Conservation (phyloP, 306 rosid genomes). For the Cicer judaicum region DNA sequence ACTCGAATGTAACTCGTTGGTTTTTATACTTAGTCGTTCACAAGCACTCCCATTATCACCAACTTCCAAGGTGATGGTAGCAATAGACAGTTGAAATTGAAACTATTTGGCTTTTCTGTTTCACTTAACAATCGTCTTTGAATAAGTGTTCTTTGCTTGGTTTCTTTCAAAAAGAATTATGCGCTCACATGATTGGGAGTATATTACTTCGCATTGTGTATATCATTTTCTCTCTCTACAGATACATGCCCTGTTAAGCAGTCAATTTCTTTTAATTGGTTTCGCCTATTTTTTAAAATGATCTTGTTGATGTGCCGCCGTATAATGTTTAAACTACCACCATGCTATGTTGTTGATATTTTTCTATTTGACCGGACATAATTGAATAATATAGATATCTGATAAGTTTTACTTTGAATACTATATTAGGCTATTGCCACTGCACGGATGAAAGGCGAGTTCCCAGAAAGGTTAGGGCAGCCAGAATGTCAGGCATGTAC, state of each 20-base stretch:
- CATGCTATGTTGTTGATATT: not conserved
- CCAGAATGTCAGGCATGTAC: constrained; percentile 97
- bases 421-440: constrained; percentile 89
- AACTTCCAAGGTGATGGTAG: constrained; percentile 17
- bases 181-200: not conserved
- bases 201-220: constrained; percentile 3
- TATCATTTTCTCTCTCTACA: constrained; percentile 2
- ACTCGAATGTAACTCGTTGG: not conserved
- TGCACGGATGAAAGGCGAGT: constrained; percentile 98
- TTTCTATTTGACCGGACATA: constrained; percentile 27
- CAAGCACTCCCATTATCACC: constrained; percentile 10
- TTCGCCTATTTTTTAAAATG: not conserved
- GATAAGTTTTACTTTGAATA: constrained; percentile 38
- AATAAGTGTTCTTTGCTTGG: constrained; percentile 5
- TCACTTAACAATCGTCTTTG: not conserved
- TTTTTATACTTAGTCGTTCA: constrained; percentile 8
- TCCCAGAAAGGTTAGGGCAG: constrained; percentile 94
- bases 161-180: constrained; percentile 1
- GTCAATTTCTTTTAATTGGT: constrained; percentile 23
- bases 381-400: constrained; percentile 22
- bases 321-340: constrained; percentile 18
- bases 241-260: constrained; percentile 3
- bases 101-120: constrained; percentile 15
- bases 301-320: constrained; percentile 14
- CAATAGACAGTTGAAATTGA: constrained; percentile 19